Conservation (phyloP, 108 stramenopile species). For the Aurantiochytrium sp. region DNA sequence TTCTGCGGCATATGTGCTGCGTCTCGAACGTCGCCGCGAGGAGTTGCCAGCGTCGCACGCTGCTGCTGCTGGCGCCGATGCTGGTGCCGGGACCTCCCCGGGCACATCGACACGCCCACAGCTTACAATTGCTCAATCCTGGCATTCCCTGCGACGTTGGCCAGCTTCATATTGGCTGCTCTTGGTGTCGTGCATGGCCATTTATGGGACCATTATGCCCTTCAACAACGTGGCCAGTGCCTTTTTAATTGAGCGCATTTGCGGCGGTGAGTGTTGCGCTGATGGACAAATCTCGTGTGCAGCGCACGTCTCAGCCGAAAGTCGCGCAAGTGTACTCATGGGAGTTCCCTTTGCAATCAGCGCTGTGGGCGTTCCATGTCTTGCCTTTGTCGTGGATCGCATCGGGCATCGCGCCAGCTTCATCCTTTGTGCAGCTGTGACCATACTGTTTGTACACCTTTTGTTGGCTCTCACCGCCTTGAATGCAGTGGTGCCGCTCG, state of each 20-base stretch:
- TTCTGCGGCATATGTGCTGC: background rate
- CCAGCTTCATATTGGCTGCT: slow-evolving; percentile 50
- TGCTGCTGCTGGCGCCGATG: too few relatives aligned
- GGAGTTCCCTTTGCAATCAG: slow-evolving; percentile 34
- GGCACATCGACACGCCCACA: too few relatives aligned
- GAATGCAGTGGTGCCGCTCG: slow-evolving; percentile 43
- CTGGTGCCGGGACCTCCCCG: too few relatives aligned
- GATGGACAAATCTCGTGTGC: background rate
- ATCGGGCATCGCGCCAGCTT: slow-evolving; percentile 49
- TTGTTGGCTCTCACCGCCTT: slow-evolving; percentile 25
- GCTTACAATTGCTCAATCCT: background rate
- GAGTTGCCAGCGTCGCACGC: too few relatives aligned
- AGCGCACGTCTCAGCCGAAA: slow-evolving; percentile 14
- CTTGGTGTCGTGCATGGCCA: slow-evolving; percentile 47
- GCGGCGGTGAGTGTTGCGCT: background rate
- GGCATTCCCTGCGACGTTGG: background rate
- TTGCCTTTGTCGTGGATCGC: slow-evolving; percentile 54
- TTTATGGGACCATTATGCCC: slow-evolving; percentile 60
- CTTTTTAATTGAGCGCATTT: slow-evolving; percentile 54
- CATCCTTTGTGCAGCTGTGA: slow-evolving; percentile 33
- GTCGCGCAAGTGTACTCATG: slow-evolving; percentile 31
- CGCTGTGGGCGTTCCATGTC: slow-evolving; percentile 38
- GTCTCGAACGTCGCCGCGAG: background rate
- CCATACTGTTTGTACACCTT: slow-evolving; percentile 43
- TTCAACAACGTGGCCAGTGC: slow-evolving; percentile 61